Evolutionary conservation across 208 protist species (phyloP), one percentile per base, ranked within the genome.

Genomic region (Borovskyia barvae): DNA sequence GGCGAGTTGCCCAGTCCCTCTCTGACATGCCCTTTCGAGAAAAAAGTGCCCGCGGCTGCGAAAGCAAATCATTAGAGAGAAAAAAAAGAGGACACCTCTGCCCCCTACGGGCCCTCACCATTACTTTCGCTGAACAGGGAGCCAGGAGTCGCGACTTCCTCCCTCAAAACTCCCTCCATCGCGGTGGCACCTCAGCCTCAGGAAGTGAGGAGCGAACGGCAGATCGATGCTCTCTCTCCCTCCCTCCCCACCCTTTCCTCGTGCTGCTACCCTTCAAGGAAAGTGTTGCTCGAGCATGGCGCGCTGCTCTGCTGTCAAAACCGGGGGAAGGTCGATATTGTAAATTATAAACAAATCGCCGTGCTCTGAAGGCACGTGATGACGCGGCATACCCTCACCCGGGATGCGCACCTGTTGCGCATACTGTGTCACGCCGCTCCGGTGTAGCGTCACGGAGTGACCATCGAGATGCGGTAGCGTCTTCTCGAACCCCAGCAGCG

Each of bases 341-440:
- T 95, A 80, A 25, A 73, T 76, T 51, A 97, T 80, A 64, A 89
- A 91, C 7, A 98, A 72, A 58, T 98, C 88, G 9, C 96, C 96
- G 4, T 70, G 62, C 66, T 96, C 81, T 1, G 87, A 95, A 3
- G 90, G 81, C 30, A 90, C 77, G 54, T 92, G 55, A 32, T 94
- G 85, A 22, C 80, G 69, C 15, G 96, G 96, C 90, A 98, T 97
- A 15, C 96, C 96, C 64, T 97, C 87, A 6, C 92, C 92, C 2
- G 24, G 50, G 3, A 97, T 39, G 43, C 66, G 75, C 28, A 90
- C 25, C 53, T 81, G 80, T 19, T 78, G 70, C 20, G 84, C 79
- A 43, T 86, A 78, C 43, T 78, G 81, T 25, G 86, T 95, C 20
- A 97, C 63, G 12, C 56, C 75, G 1, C 20, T 51, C 19, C 48